phyloP scores from a whole-genome alignment of 106 monocot species.

The Alisma plantagoaquatica region DNA sequence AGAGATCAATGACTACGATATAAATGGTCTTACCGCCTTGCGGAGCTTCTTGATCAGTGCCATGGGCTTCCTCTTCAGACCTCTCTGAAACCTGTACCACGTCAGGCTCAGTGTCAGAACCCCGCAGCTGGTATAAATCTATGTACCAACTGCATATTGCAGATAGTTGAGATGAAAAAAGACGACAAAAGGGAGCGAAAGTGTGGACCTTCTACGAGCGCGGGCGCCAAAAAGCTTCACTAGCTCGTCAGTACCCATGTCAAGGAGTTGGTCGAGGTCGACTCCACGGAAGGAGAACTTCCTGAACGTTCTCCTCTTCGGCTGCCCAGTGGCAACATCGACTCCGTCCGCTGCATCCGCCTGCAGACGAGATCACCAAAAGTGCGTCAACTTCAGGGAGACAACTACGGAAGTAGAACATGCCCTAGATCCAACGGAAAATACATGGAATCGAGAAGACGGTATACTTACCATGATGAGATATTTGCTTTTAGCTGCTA shows the following conservation, averaged over 20 bases:
- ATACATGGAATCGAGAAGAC: neutral
- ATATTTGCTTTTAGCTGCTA: too few species aligned
- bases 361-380: too few species aligned
- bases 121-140: too few species aligned
- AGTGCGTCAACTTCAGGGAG: too few species aligned
- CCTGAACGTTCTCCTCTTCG: conserved; percentile 79
- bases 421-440: too few species aligned
- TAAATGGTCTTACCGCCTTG: conserved; percentile 68
- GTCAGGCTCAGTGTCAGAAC: too few species aligned
- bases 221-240: conserved; percentile 72
- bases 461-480: too few species aligned
- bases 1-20: too few species aligned
- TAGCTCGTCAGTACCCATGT: conserved; percentile 75
- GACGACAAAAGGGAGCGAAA: neutral
- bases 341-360: conserved; percentile 30
- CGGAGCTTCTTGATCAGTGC: conserved; percentile 87
- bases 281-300: conserved; percentile 70
- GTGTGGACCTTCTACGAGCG: conserved; percentile 50
- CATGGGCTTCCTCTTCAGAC: conserved; percentile 85
- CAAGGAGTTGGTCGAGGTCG: conserved; percentile 67
- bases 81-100: conserved; percentile 52
- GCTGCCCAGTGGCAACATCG: conserved; percentile 25
- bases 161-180: too few species aligned
- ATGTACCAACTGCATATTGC: too few species aligned
- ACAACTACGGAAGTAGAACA: too few species aligned